These are phyloP conservation scores for Umbelopsis vinacea DNA, from an alignment of 192 early-diverging fungal genomes.

Conservation along the genomic window DNA sequence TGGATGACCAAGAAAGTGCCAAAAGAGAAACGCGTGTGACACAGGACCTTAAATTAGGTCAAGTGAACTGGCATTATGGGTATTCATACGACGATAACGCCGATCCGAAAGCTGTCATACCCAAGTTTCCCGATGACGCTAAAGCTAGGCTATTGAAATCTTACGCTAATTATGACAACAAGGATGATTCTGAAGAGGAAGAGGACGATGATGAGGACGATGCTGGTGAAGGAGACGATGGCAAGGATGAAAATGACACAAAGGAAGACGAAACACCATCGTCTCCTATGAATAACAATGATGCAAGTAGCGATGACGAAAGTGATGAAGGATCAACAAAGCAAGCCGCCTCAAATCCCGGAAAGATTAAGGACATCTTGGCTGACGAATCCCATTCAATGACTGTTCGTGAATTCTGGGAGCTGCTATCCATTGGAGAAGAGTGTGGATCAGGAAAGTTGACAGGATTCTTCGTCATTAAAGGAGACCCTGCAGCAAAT, in stretches of 20 bases:
- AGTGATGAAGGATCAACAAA: not conserved
- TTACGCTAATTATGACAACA: conserved; percentile 25
- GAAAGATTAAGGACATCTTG: not conserved
- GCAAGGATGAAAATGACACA: conserved; percentile 35
- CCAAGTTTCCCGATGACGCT: conserved; percentile 59
- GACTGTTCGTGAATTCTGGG: conserved; percentile 65
- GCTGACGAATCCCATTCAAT: conserved; percentile 24
- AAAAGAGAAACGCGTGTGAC: conserved; percentile 27
- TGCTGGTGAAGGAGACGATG: conserved; percentile 33
- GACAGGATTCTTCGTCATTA: conserved; percentile 64
- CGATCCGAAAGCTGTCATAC: conserved; percentile 45
- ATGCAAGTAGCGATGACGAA: not conserved
- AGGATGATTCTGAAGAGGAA: conserved; percentile 38
- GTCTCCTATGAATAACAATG: not conserved
- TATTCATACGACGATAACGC: conserved; percentile 46
- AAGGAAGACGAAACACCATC: not conserved
- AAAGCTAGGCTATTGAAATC: conserved; percentile 50
- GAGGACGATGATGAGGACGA: conserved; percentile 34
- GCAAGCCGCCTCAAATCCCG: not conserved
- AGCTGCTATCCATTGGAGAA: conserved; percentile 69
- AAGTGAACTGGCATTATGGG: conserved; percentile 37
- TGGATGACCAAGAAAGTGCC: conserved; percentile 40
- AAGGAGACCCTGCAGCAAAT: not conserved
- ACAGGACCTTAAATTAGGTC: conserved; percentile 2
- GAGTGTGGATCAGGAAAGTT: conserved; percentile 76